Evolutionary conservation across 1,284 basidiomycete species (phyloP), one percentile per base, ranked within the genome.

Genomic region (Stygiomarasmius scandens): DNA sequence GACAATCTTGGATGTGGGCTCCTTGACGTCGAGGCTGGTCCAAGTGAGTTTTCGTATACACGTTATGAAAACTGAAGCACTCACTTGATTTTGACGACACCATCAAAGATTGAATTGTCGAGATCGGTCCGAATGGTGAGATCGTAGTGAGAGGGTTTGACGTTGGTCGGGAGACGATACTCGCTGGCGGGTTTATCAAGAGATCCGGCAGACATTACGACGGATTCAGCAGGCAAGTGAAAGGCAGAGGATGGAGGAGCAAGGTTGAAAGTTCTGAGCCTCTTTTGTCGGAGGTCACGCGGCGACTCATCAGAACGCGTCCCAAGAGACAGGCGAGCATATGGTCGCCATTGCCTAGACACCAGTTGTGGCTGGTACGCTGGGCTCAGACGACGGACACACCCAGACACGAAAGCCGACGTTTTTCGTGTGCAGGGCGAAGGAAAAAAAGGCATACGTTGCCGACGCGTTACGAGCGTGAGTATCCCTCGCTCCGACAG

Each of bases 111-210:
- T 54, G 80, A 75, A 16, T 76, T 75, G 55, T 83, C 75, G 46
- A 93, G 80, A 68, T 91, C 86, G 9, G 91, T 91, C 69, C 80
- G 83, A 71, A 92, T 74, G 49, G 81, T 84, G 48, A 92, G 71
- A 64, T 82, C 85, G 69, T 93, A 93, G 71, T 91, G 87, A 25
- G 71, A 77, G 20, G 89, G 86, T 61, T 74, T 78, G 50, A 87
- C 81, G 61, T 81, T 74, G 23, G 77, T 79, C 12, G 88, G 88
- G 46, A 91, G 78, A 55, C 89, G 83, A 73, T 85, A 61, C 9
- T 52, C 41, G 41, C 49, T 46, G 11, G 38, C 50, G 2, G 19
- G 38, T n/a, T 27, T 25, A 49, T 27, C 22, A 16, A n/a, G 6
- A 41, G 38, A 41, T 41, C 38, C 38, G 38, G 38, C n/a, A 41